A percentile compares a stretch with the other conserved stretches of the same genome.
Conservation (phyloP, 1,284 basidiomycete genomes). For the Cutaneotrichosporon arboriforme region DNA sequence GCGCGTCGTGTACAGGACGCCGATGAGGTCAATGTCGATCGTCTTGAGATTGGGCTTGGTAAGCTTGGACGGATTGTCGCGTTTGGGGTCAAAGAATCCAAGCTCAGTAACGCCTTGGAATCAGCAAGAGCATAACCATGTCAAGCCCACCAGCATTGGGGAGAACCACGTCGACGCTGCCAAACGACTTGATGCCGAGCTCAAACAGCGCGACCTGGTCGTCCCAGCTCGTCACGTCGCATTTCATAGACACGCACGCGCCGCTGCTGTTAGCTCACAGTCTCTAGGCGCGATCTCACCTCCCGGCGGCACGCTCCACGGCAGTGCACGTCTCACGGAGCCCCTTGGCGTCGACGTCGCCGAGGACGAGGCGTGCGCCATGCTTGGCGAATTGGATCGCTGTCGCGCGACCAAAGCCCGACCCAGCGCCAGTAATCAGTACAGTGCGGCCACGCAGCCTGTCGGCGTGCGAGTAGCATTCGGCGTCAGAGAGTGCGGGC, state of each 20-base stretch:
- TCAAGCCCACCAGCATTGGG: slow-evolving; percentile 11
- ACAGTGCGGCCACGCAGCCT: slow-evolving; percentile 38
- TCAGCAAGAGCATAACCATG: too few relatives aligned
- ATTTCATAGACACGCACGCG: slow-evolving; percentile 18
- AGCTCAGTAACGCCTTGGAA: slow-evolving; percentile 11
- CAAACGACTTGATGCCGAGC: slow-evolving; percentile 8
- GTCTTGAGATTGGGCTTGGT: slow-evolving; percentile 16
- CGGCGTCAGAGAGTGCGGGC: slow-evolving; percentile 10
- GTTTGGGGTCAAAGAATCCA: slow-evolving; percentile 12
- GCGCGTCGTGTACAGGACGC: slow-evolving; percentile 17
- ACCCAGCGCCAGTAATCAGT: slow-evolving; percentile 17
- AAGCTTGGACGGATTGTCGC: slow-evolving; percentile 4
- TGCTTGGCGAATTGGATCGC: slow-evolving; percentile 15
- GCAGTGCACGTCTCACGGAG: slow-evolving; percentile 7
- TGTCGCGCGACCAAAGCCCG: slow-evolving; percentile 16
- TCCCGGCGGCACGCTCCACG: slow-evolving; percentile 24
- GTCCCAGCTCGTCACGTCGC: slow-evolving; percentile 20
- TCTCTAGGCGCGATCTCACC: not conserved
- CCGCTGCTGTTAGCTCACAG: not conserved
- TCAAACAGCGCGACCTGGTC: slow-evolving; percentile 19
- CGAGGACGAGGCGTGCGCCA: slow-evolving; percentile 17
- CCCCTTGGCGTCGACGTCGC: slow-evolving; percentile 11
- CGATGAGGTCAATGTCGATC: slow-evolving; percentile 17
- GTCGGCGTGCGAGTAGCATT: slow-evolving; percentile 14
- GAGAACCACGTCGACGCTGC: slow-evolving; percentile 17